phyloP scores from a whole-genome alignment of 345 rosid species.

The Rhizophora mangle region DNA sequence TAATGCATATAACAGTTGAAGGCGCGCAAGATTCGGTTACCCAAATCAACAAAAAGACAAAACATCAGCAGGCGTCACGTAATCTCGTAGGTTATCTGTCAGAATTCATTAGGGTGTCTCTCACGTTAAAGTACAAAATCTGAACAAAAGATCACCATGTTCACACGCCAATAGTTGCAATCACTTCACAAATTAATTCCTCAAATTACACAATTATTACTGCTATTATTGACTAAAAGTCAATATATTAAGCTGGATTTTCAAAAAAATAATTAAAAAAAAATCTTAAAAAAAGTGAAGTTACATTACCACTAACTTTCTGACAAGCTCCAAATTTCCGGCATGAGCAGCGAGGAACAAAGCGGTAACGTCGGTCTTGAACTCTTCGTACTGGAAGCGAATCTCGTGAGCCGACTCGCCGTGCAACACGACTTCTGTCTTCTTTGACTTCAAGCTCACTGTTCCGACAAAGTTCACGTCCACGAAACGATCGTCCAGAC shows the following conservation, averaged over 20 bases:
- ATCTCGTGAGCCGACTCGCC: conserved; percentile 67
- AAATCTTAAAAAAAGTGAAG: background rate
- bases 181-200: too few species aligned
- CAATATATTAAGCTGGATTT: too few species aligned
- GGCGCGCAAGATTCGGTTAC: background rate
- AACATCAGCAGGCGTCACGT: conserved; percentile 13
- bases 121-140: background rate
- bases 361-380: conserved; percentile 83
- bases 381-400: conserved; percentile 70
- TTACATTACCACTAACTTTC: conserved; percentile 63
- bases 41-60: conserved; percentile 7
- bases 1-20: background rate
- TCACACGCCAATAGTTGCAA: too few species aligned
- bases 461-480: conserved; percentile 90
- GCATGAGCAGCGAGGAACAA: conserved; percentile 79
- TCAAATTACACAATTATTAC: too few species aligned
- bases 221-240: too few species aligned
- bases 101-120: background rate
- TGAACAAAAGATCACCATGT: too few species aligned
- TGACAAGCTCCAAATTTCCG: conserved; percentile 71
- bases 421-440: conserved; percentile 57
- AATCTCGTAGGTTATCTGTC: conserved; percentile 1
- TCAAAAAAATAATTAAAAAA: too few species aligned
- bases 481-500: conserved; percentile 62
- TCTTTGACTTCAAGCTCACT: conserved; percentile 66